These are phyloP conservation scores for Globisporangium mamillatum DNA, from an alignment of 352 stramenopile species.

Conservation along the genomic window DNA sequence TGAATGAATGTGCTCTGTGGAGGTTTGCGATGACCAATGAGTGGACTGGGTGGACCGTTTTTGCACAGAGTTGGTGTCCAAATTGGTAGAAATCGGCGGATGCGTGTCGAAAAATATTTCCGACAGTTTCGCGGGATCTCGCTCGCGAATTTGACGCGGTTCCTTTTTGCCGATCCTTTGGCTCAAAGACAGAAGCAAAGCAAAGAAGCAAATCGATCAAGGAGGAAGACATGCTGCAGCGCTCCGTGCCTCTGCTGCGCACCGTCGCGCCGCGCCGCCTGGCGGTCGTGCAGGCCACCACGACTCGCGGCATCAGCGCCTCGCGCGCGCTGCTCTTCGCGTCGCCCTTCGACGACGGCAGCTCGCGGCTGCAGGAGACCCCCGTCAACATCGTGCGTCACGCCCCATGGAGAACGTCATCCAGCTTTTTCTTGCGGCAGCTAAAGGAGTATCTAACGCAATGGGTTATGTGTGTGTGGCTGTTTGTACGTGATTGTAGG, in stretches of 20 bases:
- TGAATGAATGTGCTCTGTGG: slow-evolving; percentile 1
- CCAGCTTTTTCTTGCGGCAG: background rate
- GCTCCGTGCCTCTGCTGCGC: slow-evolving; percentile 7
- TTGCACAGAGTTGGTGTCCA: background rate
- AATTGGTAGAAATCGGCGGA: no score
- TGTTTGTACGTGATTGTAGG: slow-evolving; percentile 27
- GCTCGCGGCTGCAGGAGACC: slow-evolving; percentile 44
- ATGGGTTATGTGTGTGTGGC: background rate
- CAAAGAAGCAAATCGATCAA: background rate
- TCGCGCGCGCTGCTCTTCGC: slow-evolving; percentile 27
- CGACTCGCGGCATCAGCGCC: slow-evolving; percentile 17
- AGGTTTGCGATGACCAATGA: background rate
- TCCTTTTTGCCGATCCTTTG: background rate
- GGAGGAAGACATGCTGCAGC: slow-evolving; percentile 4
- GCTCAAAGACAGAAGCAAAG: background rate
- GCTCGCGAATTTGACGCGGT: background rate
- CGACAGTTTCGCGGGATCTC: background rate
- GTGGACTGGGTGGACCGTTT: background rate
- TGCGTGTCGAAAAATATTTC: background rate
- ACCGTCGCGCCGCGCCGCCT: background rate
- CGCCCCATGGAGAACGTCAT: background rate
- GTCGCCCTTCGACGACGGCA: slow-evolving; percentile 40
- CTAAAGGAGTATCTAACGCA: background rate
- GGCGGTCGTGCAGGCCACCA: background rate
- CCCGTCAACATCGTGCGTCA: slow-evolving; percentile 49